Conservation (phyloP, 2,329 filamentous ascomycete genomes). For the Incumbomyces lentus region DNA sequence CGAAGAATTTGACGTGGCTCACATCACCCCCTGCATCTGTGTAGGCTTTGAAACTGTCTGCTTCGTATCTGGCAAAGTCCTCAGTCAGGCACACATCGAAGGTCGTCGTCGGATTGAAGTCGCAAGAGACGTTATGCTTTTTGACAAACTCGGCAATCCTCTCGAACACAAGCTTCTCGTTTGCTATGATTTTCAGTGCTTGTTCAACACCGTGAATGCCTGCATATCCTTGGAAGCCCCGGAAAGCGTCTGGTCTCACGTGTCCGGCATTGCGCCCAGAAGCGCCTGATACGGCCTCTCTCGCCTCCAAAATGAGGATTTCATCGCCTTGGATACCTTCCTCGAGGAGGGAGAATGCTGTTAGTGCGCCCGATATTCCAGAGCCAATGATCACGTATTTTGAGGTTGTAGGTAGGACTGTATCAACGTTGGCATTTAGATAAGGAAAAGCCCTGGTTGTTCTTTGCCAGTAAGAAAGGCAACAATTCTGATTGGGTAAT, state of each 20-base stretch:
- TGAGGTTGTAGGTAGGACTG: slow-evolving; percentile 22
- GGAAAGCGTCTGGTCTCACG: slow-evolving; percentile 36
- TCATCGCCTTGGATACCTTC: slow-evolving; percentile 25
- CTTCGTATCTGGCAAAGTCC: slow-evolving; percentile 38
- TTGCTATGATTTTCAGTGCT: slow-evolving; percentile 37
- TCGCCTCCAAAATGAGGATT: slow-evolving; percentile 34
- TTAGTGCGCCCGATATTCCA: slow-evolving; percentile 33
- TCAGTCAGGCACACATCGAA: slow-evolving; percentile 41
- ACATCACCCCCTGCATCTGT: slow-evolving; percentile 35
- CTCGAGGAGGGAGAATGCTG: slow-evolving; percentile 32
- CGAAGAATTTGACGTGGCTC: slow-evolving; percentile 26
- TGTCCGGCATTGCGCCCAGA: slow-evolving; percentile 38
- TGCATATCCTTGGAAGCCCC: slow-evolving; percentile 37
- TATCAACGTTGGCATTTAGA: slow-evolving; percentile 29
- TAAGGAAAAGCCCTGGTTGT: slow-evolving; percentile 35
- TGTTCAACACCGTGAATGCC: slow-evolving; percentile 34
- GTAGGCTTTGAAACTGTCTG: slow-evolving; percentile 31
- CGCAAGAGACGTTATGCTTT: slow-evolving; percentile 33
- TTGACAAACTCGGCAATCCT: slow-evolving; percentile 33
- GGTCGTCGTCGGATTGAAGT: slow-evolving; percentile 38
- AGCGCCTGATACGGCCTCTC: slow-evolving; percentile 36
- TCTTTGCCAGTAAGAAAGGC: slow-evolving; percentile 36
- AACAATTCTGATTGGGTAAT: slow-evolving; percentile 21
- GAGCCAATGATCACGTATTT: slow-evolving; percentile 35
- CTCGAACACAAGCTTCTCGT: slow-evolving; percentile 34